Conservation (phyloP, 2,329 filamentous ascomycete genomes). For the Talaromyces sp. region DNA sequence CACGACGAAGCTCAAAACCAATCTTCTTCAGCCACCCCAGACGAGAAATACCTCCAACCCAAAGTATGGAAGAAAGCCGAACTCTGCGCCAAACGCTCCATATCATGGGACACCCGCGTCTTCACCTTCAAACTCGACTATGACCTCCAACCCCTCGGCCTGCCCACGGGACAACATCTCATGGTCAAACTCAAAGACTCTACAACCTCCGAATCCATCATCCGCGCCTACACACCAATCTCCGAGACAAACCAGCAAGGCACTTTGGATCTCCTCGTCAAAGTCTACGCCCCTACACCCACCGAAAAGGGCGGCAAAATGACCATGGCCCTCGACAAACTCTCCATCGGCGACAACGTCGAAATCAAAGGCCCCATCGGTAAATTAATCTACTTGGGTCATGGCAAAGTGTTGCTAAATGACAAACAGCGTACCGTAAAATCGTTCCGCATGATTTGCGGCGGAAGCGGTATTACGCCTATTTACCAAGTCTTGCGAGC, state of each 20-base stretch:
- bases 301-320: slow-evolving; percentile 69
- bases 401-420: slow-evolving; percentile 63
- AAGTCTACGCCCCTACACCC: slow-evolving; percentile 69
- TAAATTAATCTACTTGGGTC: slow-evolving; percentile 75
- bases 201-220: slow-evolving; percentile 63
- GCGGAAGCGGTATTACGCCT: slow-evolving; percentile 87
- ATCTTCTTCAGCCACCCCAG: slow-evolving; percentile 43
- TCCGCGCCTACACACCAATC: slow-evolving; percentile 83
- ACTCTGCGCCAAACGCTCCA: slow-evolving; percentile 64
- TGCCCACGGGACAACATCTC: slow-evolving; percentile 82
- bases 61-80: slow-evolving; percentile 71
- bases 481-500: slow-evolving; percentile 80
- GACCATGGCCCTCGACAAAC: slow-evolving; percentile 72
- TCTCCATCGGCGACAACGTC: slow-evolving; percentile 69
- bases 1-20: slow-evolving; percentile 46
- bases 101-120: slow-evolving; percentile 76
- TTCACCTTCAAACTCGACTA: slow-evolving; percentile 80
- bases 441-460: slow-evolving; percentile 82
- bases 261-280: slow-evolving; percentile 72
- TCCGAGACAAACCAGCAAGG: slow-evolving; percentile 64
- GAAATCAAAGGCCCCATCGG: slow-evolving; percentile 89
- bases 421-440: slow-evolving; percentile 58
- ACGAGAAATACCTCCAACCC: slow-evolving; percentile 65
- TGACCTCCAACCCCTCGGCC: slow-evolving; percentile 65
- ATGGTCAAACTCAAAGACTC: slow-evolving; percentile 74